Evolutionary conservation across 139 green algal genomes (phyloP).

Genomic region (Auxenochlorella pyrenoidosa): DNA sequence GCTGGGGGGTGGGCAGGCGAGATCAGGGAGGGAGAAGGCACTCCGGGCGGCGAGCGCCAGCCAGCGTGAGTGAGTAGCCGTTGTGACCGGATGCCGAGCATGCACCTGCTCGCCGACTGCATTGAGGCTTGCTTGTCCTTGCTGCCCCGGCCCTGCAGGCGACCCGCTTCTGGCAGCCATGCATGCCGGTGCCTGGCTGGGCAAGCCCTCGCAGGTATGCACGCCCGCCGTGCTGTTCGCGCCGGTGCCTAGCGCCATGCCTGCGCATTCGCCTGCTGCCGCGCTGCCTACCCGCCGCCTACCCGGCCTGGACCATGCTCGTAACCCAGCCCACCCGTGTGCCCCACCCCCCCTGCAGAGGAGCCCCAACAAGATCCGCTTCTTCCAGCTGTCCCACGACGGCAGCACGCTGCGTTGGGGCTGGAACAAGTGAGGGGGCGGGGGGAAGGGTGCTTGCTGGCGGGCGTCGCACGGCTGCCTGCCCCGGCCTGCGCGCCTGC

Average conservation of each 20-base stretch:
- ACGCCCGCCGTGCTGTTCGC: too few species aligned
- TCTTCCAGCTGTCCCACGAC: constrained; percentile 66
- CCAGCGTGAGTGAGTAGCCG: too few species aligned
- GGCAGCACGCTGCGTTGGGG: constrained; percentile 63
- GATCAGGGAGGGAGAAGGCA: too few species aligned
- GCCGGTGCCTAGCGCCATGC: too few species aligned
- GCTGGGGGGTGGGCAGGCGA: too few species aligned
- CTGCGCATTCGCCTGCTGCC: too few species aligned
- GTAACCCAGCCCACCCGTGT: neutral
- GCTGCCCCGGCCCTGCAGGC: neutral
- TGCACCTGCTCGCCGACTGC: too few species aligned
- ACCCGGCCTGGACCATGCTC: neutral
- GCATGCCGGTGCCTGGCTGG: constrained; percentile 58
- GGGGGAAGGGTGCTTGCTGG: neutral
- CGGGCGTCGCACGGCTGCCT: too few species aligned
- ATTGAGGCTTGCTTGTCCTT: too few species aligned
- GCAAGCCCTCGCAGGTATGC: constrained; percentile 49
- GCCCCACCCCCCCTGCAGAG: neutral
- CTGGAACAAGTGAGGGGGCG: constrained; percentile 58
- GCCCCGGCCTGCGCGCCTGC: too few species aligned
- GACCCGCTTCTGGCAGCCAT: constrained; percentile 40
- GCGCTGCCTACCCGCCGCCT: neutral
- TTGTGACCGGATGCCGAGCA: too few species aligned
- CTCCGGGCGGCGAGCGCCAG: too few species aligned
- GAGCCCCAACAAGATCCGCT: constrained; percentile 50